phyloP scores from a whole-genome alignment of 495 filamentous ascomycete species.

The Amphirosellinia nigrospora region DNA sequence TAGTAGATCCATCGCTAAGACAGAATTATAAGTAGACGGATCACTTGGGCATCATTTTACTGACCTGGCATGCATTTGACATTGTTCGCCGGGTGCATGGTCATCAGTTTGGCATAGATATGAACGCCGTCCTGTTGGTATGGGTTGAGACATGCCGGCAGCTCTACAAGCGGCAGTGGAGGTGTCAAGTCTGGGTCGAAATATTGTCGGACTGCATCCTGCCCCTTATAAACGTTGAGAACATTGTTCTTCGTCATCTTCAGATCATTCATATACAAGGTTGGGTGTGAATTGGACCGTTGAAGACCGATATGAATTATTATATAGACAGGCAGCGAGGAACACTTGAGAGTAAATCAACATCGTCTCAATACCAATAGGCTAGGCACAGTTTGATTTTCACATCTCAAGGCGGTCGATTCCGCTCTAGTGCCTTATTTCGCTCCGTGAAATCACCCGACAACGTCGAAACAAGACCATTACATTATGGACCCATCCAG shows the following conservation, averaged over 20 bases:
- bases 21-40: neutral
- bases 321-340: neutral
- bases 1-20: neutral
- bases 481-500: neutral
- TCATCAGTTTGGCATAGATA: neutral
- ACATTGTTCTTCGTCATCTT: neutral
- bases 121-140: neutral
- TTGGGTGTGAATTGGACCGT: neutral
- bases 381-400: neutral
- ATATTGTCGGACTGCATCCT: neutral
- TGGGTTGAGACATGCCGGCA: neutral
- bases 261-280: neutral
- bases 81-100: neutral
- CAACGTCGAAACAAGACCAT: no score
- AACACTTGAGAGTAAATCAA: neutral
- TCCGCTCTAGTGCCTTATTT: neutral
- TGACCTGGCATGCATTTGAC: neutral
- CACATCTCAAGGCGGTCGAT: neutral
- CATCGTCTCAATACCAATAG: neutral
- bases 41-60: constrained; percentile 31
- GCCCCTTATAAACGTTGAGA: neutral
- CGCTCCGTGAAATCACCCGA: neutral
- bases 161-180: neutral
- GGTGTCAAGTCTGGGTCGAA: neutral
- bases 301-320: neutral